These are phyloP conservation scores for Guadua angustifolia DNA, from an alignment of 176 grass and related monocot genomes.

Conservation along the genomic window DNA sequence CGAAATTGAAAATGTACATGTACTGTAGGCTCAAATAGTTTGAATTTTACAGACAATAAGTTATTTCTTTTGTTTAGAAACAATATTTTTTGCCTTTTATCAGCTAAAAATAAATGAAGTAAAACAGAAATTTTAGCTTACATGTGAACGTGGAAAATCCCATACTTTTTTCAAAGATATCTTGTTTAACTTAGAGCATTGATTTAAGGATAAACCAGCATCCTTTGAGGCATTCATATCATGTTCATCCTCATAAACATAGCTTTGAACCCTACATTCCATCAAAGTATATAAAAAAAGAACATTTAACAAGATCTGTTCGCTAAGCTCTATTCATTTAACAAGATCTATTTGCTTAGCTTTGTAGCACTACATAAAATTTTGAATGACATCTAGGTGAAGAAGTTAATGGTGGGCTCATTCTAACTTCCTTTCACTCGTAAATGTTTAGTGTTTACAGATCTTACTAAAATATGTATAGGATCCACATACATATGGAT, in stretches of 20 bases:
- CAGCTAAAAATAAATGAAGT: not conserved
- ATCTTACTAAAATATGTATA: too few species aligned
- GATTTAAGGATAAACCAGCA: slow-evolving; percentile 33
- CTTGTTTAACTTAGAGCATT: slow-evolving; percentile 23
- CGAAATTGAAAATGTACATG: not conserved
- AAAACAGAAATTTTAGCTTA: not conserved
- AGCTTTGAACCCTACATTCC: slow-evolving; percentile 43
- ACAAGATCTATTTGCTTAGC: too few species aligned
- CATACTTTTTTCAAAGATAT: slow-evolving; percentile 45
- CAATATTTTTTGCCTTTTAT: not conserved
- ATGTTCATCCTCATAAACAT: slow-evolving; percentile 39
- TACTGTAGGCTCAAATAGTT: not conserved
- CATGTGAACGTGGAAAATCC: slow-evolving; percentile 20
- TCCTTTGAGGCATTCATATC: slow-evolving; percentile 31
- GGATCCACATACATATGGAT: too few species aligned
- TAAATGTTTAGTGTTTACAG: too few species aligned
- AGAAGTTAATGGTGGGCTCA: slow-evolving; percentile 16
- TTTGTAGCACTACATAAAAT: not conserved
- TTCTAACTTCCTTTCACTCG: not conserved
- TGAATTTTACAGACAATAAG: slow-evolving; percentile 11
- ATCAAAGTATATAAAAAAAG: not conserved
- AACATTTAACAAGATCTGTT: too few species aligned
- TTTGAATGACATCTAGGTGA: slow-evolving; percentile 10
- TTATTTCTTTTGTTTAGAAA: slow-evolving; percentile 29
- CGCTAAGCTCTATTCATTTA: too few species aligned